Percentiles rank a stretch among this genome's conserved stretches.
Conservation (phyloP, 1,284 basidiomycete species). For the Lentinus polychrous region DNA sequence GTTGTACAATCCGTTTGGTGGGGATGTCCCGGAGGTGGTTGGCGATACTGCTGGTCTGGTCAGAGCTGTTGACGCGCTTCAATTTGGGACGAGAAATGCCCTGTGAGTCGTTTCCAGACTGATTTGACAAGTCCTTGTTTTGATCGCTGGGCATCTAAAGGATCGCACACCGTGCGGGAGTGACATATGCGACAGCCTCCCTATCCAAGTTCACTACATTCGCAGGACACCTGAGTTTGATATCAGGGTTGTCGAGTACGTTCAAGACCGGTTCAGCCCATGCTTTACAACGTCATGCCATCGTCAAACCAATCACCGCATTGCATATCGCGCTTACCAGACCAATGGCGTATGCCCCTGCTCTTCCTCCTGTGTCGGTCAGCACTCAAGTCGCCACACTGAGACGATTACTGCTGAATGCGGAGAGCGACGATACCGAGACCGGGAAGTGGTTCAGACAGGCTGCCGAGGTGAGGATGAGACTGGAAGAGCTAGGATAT, state of each 20-base stretch:
- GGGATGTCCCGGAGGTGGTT: constrained; percentile 24
- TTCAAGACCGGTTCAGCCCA: constrained; percentile 53
- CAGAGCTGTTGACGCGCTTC: constrained; percentile 44
- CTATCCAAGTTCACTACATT: constrained; percentile 54
- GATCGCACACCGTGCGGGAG: constrained; percentile 53
- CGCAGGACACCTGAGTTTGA: constrained; percentile 38
- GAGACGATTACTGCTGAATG: constrained; percentile 40
- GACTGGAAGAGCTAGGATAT: constrained; percentile 25
- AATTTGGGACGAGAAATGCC: constrained; percentile 45
- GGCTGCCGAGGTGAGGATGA: constrained; percentile 48
- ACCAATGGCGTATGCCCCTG: constrained; percentile 34
- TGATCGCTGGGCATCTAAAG: constrained; percentile 25
- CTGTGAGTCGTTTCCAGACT: constrained; percentile 26
- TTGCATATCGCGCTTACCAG: constrained; percentile 60
- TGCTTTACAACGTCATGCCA: constrained; percentile 58
- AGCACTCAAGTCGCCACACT: constrained; percentile 50
- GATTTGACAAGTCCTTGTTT: background rate
- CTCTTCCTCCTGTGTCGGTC: constrained; percentile 27
- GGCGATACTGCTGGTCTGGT: constrained; percentile 30
- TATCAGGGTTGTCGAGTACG: constrained; percentile 52
- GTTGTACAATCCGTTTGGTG: constrained; percentile 26
- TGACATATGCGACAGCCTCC: constrained; percentile 29
- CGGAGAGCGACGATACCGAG: constrained; percentile 33
- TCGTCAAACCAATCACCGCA: constrained; percentile 64
- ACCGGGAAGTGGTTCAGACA: constrained; percentile 45